Evolutionary conservation across 345 rosid genomes (phyloP), one percentile per base, ranked within the genome.

Genomic region (Lenwebbia sp.): DNA sequence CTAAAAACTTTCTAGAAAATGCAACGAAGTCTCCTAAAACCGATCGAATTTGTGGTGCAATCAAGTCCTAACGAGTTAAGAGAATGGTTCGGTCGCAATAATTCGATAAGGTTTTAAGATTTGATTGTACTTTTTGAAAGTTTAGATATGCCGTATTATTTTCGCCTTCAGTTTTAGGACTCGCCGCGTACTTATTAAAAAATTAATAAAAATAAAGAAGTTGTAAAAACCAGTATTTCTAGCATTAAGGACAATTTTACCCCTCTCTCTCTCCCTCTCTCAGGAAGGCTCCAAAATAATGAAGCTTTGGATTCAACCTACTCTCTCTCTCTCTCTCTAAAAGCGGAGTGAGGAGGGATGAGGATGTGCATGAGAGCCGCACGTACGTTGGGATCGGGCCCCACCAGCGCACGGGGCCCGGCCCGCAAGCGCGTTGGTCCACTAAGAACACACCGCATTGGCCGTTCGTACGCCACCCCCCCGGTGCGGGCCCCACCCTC

Each of bases 131-230:
- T 2, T 9, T 8, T 19, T 2, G 0, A 2, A 70, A 9, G 3
- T 19, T 19, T 0, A 0, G 0, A 37, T 9, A 54, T 1, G 1
- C 9, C 2, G 2, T 6, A 6, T 7, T 0, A 28, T 0, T 62
- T 6, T 14, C 4, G 21, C 2, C 9, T 6, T 28, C 2, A 28
- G 19, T 65, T 8, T 33, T 4, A 2, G 25, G 40, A 47, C 50
- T 47, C 2, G 50, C 10, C 11, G 50, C 2, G 50, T 47, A 9
- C 50, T 41, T 4, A 4, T 6, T 41, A n/a, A n/a, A 41, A 41
- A 41, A 41, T 41, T 41, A 41, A 41, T 0, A 40, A 40, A 40
- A 40, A 40, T 40, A 8, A 8, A 47, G 1, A 47, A 47, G 50
- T 47, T 10, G 50, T 49, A 49, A 49, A 49, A 49, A 11, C 51